Base-by-base conservation (phyloP, 306 rosid species). In the Astragalus glycyphyllos region DNA sequence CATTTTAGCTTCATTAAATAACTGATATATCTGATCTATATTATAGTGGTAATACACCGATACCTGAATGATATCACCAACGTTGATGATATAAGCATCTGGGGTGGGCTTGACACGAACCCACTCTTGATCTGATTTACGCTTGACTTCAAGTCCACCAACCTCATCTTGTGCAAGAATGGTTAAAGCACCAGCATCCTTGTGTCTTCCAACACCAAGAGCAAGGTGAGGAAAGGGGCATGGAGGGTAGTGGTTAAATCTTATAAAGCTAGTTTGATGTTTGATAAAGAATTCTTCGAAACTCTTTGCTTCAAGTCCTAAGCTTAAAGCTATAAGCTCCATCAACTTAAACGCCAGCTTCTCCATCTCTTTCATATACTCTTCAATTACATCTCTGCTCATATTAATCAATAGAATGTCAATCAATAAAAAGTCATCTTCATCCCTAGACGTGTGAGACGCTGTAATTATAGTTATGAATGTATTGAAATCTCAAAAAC, bases 61-160 rank as follows among this genome's bases (percentile, higher is more conserved):
- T 72, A 91, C 93, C 89, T 87, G 93, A 64, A 81, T 41, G 10
- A 69, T 57, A 47, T 87, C 91, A 0, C 84, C 97, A n/a, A 89
- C 69, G 11, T 89, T 89, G 82, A 91, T 62, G 32, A 87, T 80
- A 11, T 55, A 82, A 60, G 96, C 84, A 77, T 84, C 10, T 0
- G 88, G 84, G n/a, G 75, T 77, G 0, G 96, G 92, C 8, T 81
- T 83, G 41, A 89, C 91, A 0, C 40, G 59, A 65, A 87, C 51
- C 96, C 93, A 91, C 8, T 84, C 80, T n/a, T 82, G 88, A 62
- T 91, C 88, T 0, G 77, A 1, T 67, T 82, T 91, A 5, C 84
- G 47, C 75, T 69, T 87, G 6, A 91, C 91, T 42, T 88, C 77
- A 61, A 91, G 65, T 2, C 97, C 97, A 34, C 78, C 90, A 9